A percentile compares a stretch with the other conserved stretches of the same genome.
phyloP scores from a whole-genome alignment of 148 eudicot genomes.

The Bassia scoparia region DNA sequence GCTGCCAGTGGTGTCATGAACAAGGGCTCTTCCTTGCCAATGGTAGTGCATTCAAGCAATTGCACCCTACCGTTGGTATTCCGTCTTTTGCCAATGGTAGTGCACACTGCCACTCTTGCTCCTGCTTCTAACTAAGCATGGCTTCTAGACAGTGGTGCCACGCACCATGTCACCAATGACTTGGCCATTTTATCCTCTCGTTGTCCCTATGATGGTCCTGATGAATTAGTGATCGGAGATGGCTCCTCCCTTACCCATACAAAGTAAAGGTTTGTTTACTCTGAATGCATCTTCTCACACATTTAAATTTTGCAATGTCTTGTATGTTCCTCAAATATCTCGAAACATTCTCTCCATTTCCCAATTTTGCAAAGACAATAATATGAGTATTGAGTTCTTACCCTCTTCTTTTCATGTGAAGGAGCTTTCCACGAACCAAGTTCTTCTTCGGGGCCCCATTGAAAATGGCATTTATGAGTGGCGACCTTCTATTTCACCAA shows the following conservation, averaged over 20 bases:
- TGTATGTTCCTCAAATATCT: not conserved
- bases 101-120: not conserved
- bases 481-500: not conserved
- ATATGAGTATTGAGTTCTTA: too few species aligned
- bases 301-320: not conserved
- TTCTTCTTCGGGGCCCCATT: not conserved
- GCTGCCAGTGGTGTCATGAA: not conserved
- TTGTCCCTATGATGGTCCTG: not conserved
- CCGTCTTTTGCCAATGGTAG: not conserved
- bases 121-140: not conserved
- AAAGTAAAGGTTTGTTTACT: not conserved
- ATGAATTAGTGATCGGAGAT: not conserved
- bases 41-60: not conserved
- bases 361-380: too few species aligned
- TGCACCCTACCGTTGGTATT: not conserved
- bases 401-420: too few species aligned
- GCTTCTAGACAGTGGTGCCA: not conserved
- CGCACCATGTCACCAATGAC: not conserved
- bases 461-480: not conserved
- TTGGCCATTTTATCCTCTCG: not conserved
- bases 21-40: not conserved
- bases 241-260: not conserved
- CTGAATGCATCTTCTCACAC: not conserved
- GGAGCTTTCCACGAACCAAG: too few species aligned
- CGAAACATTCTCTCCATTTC: too few species aligned